phyloP scores from a whole-genome alignment of 2,329 filamentous ascomycete species.

The Colletotrichum sp. region DNA sequence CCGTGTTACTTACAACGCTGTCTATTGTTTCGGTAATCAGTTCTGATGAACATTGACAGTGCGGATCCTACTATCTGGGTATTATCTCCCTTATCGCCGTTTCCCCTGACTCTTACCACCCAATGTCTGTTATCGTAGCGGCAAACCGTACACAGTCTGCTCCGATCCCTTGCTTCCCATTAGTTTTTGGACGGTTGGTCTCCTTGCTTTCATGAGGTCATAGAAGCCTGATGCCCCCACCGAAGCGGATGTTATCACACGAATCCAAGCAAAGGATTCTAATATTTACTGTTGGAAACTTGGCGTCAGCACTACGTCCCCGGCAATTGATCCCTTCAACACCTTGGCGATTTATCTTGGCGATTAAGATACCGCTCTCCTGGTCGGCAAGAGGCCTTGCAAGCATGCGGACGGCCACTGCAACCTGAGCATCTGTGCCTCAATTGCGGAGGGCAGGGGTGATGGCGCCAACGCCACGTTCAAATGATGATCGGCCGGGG shows the following conservation, averaged over 20 bases:
- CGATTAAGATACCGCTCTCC: not conserved
- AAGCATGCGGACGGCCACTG: accelerated
- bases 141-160: not conserved
- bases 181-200: not conserved
- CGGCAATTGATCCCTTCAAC: not conserved
- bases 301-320: not conserved
- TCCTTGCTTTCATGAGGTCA: not conserved
- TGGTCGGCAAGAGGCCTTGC: not conserved
- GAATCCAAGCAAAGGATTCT: not conserved
- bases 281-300: not conserved
- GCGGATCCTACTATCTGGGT: not conserved
- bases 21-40: not conserved
- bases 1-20: accelerated
- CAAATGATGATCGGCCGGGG: not conserved
- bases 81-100: not conserved
- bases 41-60: not conserved
- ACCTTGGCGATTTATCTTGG: not conserved
- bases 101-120: not conserved
- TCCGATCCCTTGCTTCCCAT: not conserved
- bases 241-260: not conserved
- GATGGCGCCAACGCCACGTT: not conserved
- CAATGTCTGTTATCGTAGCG: not conserved
- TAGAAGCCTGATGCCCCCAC: not conserved
- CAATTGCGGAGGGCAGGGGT: not conserved
- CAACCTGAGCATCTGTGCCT: not conserved